Percentiles rank a stretch among this genome's conserved stretches.
Evolutionary conservation across 805 yeast genomes (phyloP).

Genomic region (Metschnikowia anglica): DNA sequence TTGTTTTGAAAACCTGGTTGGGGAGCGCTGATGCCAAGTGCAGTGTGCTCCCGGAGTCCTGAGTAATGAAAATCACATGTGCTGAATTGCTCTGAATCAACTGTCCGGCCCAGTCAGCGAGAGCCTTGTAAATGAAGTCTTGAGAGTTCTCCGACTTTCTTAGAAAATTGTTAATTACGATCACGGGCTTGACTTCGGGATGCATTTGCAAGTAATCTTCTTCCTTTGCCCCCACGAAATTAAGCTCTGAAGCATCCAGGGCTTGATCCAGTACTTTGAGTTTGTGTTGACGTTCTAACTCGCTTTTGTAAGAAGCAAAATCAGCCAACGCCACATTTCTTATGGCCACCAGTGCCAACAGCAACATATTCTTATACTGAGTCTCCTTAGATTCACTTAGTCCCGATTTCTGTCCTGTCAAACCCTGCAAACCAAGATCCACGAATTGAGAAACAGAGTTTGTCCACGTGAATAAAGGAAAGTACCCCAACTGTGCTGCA

Average conservation of each 20-base stretch:
- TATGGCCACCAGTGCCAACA: slow-evolving; percentile 70
- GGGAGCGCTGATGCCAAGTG: slow-evolving; percentile 73
- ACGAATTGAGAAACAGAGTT: slow-evolving; percentile 73
- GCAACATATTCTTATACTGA: slow-evolving; percentile 77
- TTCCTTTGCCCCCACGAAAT: slow-evolving; percentile 50
- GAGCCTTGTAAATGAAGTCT: slow-evolving; percentile 64
- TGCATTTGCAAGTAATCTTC: slow-evolving; percentile 82
- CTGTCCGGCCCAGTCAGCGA: slow-evolving; percentile 88
- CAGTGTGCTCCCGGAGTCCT: slow-evolving; percentile 76
- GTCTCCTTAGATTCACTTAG: slow-evolving; percentile 78
- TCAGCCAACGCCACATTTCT: slow-evolving; percentile 52
- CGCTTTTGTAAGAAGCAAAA: slow-evolving; percentile 29
- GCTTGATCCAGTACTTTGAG: slow-evolving; percentile 10
- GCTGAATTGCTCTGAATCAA: slow-evolving; percentile 77
- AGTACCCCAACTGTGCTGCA: slow-evolving; percentile 82
- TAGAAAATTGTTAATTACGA: slow-evolving; percentile 74
- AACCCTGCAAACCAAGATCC: slow-evolving; percentile 83
- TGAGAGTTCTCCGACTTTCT: slow-evolving; percentile 50
- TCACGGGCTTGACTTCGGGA: slow-evolving; percentile 81
- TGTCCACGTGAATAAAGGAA: slow-evolving; percentile 92
- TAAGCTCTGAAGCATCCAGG: slow-evolving; percentile 22
- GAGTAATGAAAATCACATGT: slow-evolving; percentile 84
- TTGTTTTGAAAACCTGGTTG: slow-evolving; percentile 76
- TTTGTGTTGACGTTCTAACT: slow-evolving; percentile 22
- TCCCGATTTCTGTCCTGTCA: slow-evolving; percentile 93